Base-by-base conservation (phyloP, 2,329 filamentous ascomycete genomes). In the Aspergillus candidus region DNA sequence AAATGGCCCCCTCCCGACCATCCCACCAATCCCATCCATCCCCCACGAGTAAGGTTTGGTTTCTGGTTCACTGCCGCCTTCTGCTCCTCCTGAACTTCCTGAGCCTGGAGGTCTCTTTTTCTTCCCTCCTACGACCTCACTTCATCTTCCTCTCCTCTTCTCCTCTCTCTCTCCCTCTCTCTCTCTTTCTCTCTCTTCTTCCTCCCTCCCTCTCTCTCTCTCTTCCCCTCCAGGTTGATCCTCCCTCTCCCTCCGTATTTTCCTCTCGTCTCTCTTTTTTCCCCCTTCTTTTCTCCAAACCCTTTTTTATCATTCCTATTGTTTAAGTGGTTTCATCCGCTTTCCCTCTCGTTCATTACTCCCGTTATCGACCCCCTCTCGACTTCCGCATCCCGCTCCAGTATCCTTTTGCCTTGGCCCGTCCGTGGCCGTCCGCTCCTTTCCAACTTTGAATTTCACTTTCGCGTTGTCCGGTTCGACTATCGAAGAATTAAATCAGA, bases 371-470 rank as follows among this genome's bases (percentile, higher is more conserved):
- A 46, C 29, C 15, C 29, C 22, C 22, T 27, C 22, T 27, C 22
- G 22, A 27, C 22, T 8, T 27, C 22, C 22, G 22, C 22, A 27
- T 31, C 38, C 43, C 43, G 46, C 38, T 15, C 18, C 38, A 29
- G 22, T 27, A 33, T 36, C 27, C 38, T 44, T 36, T 36, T 46
- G 42, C 38, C 44, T 27, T 56, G 60, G 59, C 54, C 60, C 53
- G 40, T 45, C 59, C 51, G 60, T 64, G 62, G 62, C 61, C 63
- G 63, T 66, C 63, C 63, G 60, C 57, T 66, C 63, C 56, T 66
- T 66, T 27, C 63, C 40, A 44, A 44, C 40, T 45, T 40, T 37
- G 39, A 36, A 42, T 32, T 41, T 38, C 32, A 41, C 41, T 35
- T 36, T 39, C 29, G n/a, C 32, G 29, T 37, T 40, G 46, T 41